Evolutionary conservation across 2,329 filamentous ascomycete species (phyloP), one percentile per base, ranked within the genome.

Genomic region (Westerdykella ornata): DNA sequence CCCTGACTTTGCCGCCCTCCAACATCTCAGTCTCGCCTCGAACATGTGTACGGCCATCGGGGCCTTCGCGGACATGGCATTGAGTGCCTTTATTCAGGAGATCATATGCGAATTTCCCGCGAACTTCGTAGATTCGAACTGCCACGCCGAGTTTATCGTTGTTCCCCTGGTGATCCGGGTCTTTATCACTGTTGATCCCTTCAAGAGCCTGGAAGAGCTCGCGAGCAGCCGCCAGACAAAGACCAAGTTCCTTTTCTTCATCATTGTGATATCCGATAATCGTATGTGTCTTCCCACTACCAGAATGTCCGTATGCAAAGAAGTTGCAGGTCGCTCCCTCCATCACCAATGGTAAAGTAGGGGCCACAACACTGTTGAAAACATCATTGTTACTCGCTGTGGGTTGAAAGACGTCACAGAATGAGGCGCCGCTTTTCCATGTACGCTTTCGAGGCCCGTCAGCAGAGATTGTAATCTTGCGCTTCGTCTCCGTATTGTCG

Each of bases 261-360:
- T 68, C 54, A 34, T 61, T 66, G 14, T 71, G 60, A 37, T 71
- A 71, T 2, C 70, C 70, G 5, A 73, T 59, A 36, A 69, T 66
- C 0, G 66, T 69, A 43, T 69, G 67, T 1, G 66, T 63, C 44
- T 69, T 70, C 0, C 67, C 67, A 39, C 66, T 69, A 14, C 64
- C 48, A 2, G 68, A 68, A 47, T 70, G 67, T 3, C 68, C 68
- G 40, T 71, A 71, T 8, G 68, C 68, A 43, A 70, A 69, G 51
- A 69, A 65, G 38, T 63, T 71, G 54, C 67, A 69, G 11, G 49
- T 65, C 12, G 51, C 52, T 3, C 68, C 67, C 9, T 50, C 37
- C 19, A 70, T 39, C 8, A 71, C 57, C 9, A 48, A 38, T 1
- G 63, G 56, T 0, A 71, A 38, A 0, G 53, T 54, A 3, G 67